Conservation (phyloP, 2,329 filamentous ascomycete genomes). For the Aureobasidium namibiae region DNA sequence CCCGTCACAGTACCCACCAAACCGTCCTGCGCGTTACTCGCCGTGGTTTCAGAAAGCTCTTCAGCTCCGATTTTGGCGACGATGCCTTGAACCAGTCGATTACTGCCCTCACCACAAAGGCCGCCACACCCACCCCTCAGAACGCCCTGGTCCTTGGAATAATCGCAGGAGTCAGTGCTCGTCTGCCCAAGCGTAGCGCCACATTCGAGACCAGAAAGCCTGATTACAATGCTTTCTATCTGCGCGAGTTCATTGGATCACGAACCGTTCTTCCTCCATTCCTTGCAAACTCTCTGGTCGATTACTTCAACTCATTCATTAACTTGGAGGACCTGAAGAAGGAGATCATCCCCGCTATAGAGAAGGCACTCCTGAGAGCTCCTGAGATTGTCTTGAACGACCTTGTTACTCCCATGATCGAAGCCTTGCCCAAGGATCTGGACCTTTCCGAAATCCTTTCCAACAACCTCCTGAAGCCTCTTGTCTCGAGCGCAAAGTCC, state of each 20-base stretch:
- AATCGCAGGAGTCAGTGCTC: slow-evolving; percentile 76
- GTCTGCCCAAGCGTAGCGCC: slow-evolving; percentile 55
- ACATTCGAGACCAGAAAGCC: slow-evolving; percentile 59
- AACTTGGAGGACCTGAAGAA: slow-evolving; percentile 65
- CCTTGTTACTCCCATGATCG: slow-evolving; percentile 64
- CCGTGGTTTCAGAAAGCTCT: slow-evolving; percentile 67
- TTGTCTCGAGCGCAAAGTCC: slow-evolving; percentile 87
- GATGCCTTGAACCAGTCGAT: slow-evolving; percentile 58
- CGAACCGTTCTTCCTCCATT: slow-evolving; percentile 62
- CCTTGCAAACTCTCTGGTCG: slow-evolving; percentile 61
- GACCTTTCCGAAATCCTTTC: slow-evolving; percentile 71
- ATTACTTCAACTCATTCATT: slow-evolving; percentile 75
- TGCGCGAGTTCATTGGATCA: slow-evolving; percentile 76
- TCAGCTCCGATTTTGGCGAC: slow-evolving; percentile 52
- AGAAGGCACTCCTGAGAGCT: slow-evolving; percentile 80
- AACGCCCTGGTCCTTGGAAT: slow-evolving; percentile 76
- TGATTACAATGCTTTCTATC: slow-evolving; percentile 73
- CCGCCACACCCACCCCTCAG: slow-evolving; percentile 52
- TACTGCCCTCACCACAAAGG: slow-evolving; percentile 60
- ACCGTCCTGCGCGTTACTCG: slow-evolving; percentile 72
- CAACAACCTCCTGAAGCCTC: slow-evolving; percentile 69
- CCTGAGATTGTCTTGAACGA: slow-evolving; percentile 83
- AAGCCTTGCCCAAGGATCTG: slow-evolving; percentile 58
- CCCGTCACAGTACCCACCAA: slow-evolving; percentile 57
- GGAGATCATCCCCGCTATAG: slow-evolving; percentile 70